Evolutionary conservation across 352 stramenopile genomes (phyloP).

Genomic region (Bremia lactucae): DNA sequence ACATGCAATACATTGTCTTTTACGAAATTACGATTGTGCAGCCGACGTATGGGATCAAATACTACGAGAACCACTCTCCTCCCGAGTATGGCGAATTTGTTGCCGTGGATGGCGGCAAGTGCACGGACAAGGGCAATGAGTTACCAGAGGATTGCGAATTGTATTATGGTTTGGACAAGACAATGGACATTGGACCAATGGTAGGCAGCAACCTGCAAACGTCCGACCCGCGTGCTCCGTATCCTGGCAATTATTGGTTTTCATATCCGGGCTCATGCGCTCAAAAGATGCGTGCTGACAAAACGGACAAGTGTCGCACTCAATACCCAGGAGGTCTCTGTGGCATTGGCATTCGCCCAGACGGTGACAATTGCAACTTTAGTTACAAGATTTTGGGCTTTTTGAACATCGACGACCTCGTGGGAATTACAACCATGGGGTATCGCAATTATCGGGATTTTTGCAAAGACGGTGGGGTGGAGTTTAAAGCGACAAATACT

Average conservation of each 20-base stretch:
- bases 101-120: constrained; percentile 50
- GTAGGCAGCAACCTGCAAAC: constrained; percentile 36
- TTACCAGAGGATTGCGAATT: constrained; percentile 32
- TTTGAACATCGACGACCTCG: constrained; percentile 45
- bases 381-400: constrained; percentile 54
- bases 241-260: constrained; percentile 73
- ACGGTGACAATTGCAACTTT: constrained; percentile 54
- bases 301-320: constrained; percentile 30
- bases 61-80: constrained; percentile 30
- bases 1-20: constrained; percentile 49
- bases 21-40: constrained; percentile 47
- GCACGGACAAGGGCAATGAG: constrained; percentile 28
- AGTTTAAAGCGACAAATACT: constrained; percentile 37
- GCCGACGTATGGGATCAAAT: constrained; percentile 28
- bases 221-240: constrained; percentile 41
- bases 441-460: constrained; percentile 55
- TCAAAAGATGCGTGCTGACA: constrained; percentile 26
- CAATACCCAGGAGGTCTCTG: constrained; percentile 35
- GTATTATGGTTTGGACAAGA: constrained; percentile 32
- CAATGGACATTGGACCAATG: constrained; percentile 33
- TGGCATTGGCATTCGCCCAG: constrained; percentile 25
- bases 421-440: constrained; percentile 49
- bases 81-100: constrained; percentile 42
- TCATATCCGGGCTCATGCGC: constrained; percentile 66
- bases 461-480: constrained; percentile 39